Evolutionary conservation across 306 rosid species (phyloP).

Genomic region (Medicago lupulina): DNA sequence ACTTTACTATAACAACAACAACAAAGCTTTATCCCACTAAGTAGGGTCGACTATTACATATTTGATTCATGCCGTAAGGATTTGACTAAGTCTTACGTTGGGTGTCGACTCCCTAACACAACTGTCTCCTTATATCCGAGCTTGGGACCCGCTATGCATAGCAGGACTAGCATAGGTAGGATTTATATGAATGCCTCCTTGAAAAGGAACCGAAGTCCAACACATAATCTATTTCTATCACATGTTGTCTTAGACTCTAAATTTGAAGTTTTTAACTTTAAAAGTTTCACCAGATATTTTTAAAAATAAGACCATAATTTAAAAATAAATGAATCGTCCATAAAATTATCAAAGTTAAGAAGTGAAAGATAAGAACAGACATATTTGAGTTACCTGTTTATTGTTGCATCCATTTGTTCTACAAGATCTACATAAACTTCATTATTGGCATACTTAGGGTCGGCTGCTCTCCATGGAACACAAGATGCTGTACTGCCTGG

Average conservation of each 20-base stretch:
- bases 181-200: slow-evolving; percentile 9
- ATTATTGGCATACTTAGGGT: slow-evolving; percentile 74
- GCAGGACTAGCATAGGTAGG: too few species aligned
- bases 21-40: too few species aligned
- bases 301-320: slow-evolving; percentile 1
- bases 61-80: too few species aligned
- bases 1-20: background rate
- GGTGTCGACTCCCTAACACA: too few species aligned
- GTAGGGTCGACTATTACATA: too few species aligned
- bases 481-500: slow-evolving; percentile 81
- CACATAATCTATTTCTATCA: background rate
- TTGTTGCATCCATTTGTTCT: slow-evolving; percentile 87
- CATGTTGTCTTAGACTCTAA: background rate
- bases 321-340: background rate
- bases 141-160: too few species aligned
- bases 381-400: slow-evolving; percentile 64
- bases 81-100: too few species aligned
- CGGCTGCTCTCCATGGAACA: slow-evolving; percentile 87
- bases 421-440: slow-evolving; percentile 90
- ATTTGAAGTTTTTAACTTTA: slow-evolving; percentile 9
- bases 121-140: too few species aligned
- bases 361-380: slow-evolving; percentile 32
- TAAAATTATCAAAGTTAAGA: slow-evolving; percentile 22
- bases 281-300: slow-evolving; percentile 11
- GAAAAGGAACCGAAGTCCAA: slow-evolving; percentile 21